Base-by-base conservation (phyloP, 805 yeast species). In the Yamadazyma akitaensis region DNA sequence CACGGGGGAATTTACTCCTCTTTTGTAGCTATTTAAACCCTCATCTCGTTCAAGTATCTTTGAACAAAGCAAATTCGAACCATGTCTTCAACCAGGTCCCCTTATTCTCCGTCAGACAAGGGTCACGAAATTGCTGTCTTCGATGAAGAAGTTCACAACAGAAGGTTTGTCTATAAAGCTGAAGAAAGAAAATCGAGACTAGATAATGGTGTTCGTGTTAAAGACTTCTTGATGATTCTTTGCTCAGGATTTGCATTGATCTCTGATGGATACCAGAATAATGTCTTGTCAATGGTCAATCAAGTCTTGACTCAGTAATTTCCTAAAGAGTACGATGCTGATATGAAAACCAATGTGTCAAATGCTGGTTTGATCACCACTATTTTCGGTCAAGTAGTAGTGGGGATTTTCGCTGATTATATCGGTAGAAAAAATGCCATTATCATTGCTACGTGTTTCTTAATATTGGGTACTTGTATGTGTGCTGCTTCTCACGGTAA, bases 221-320 rank as follows among this genome's bases (percentile, higher is more conserved):
- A 57, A 21, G 73, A 71, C 46, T 49, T 67, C 25, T 54, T 72
- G 42, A 63, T 82, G 45, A 79, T 85, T 50, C 57, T 81, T 38
- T 80, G 87, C 64, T 72, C 90, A 19, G 92, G 94, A 12, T 82
- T 80, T 52, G 94, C 91, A 0, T 73, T 86, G 58, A 79, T 84
- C 56, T 79, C 86, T 18, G 94, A 86, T 64, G 91, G 91, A 3
- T 85, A 85, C 63, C 88, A 83, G 60, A 85, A 85, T 59, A 82
- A 80, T 54, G 75, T 83, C 51, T 83, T 85, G 88, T 77, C 88
- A 3, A 82, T 84, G 84, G 56, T 76, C 53, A 85, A 84, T 61
- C 65, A 75, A 17, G 75, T 82, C 12, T 82, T 84, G 57, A 66
- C 81, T 9, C 54, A 58, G 14, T 58, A 68, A 50, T 78, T 72